Evolutionary conservation across 2,329 filamentous ascomycete species (phyloP), one percentile per base, ranked within the genome.

Genomic region (Ceratocystis destructans): DNA sequence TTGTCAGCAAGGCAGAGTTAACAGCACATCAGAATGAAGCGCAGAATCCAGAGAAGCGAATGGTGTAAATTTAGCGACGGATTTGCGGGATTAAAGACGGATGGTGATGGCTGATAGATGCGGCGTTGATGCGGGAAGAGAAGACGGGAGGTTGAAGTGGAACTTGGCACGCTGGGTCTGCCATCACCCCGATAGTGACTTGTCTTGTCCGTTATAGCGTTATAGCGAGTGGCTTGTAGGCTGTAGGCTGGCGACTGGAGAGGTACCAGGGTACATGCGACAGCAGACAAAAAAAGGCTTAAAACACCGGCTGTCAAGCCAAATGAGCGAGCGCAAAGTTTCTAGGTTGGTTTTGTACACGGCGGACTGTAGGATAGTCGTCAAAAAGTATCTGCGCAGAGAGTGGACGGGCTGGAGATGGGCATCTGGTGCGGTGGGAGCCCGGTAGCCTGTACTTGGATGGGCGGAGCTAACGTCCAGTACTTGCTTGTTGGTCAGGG

Each of bases 111-210:
- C 46, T 48, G 45, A 61, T 62, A 65, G 61, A 61, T 61, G 73
- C 74, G 73, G 73, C 72, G 74, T 78, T 80, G 81, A 78, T 75
- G 76, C 77, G 77, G 80, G 76, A 76, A 76, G 76, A 77, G 76
- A 74, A 79, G 78, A 78, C 77, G 76, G 82, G 81, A 83, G 77
- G 81, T 83, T 80, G 75, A 79, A 76, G 75, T 65, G 48, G 48
- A 66, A 64, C 53, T 62, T 53, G 64, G 64, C 57, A 66, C 64
- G 46, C 50, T 64, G 28, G 37, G 20, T 45, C 28, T 64, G 46
- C 62, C 62, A 57, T 57, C 48, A 57, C 50, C 33, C 48, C 63
- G 46, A 65, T 31, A 57, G 48, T 37, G 63, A 57, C 63, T 65
- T 65, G 53, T 63, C 61, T 63, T 33, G 61, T 63, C 61, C 45